Base-by-base conservation (phyloP, 441 rosid species). In the Brassica hybrid region DNA sequence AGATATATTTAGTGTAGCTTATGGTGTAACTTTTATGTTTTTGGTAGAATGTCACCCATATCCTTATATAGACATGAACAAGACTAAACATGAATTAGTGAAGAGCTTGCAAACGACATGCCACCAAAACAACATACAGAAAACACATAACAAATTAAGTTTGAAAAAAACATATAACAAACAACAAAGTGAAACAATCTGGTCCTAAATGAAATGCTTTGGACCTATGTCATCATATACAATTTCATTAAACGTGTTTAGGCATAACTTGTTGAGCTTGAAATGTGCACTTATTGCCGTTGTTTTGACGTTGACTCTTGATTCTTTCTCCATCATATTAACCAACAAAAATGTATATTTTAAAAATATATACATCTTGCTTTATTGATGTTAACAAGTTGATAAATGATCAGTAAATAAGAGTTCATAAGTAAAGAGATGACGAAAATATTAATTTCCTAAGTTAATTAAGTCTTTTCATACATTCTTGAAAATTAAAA, bases 181-280 rank as follows among this genome's bases (percentile, higher is more conserved):
- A 12, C 5, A 41, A 18, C 17, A 71, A 71, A 66, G 73, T 66
- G 64, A 48, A 78, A 50, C 45, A 21, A 32, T 48, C 21, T 72
- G 81, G 81, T 72, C 82, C 74, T 68, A 36, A 34, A 27, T 27
- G 32, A 27, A 27, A 25, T 67, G 78, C 74, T 68, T 73, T 73
- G 78, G 81, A 79, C 78, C 78, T 52, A 63, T 73, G 52, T 65
- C 71, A 68, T 61, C 32, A 72, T 43, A 45, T 3, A 45, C 54
- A 48, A 6, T 48, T 27, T 38, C 65, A 73, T 38, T 32, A 73
- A 38, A 79, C 82, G 82, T 79, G 74, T 63, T 73, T 79, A 18
- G 71, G 69, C 71, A 19, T 73, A 18, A 79, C 71, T 79, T 61
- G 71, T 73, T 79, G 71, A 45, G 75, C 78, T 79, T 27, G 14